Evolutionary conservation across 768 basidiomycete species (phyloP).

Genomic region (Suillus luteus): DNA sequence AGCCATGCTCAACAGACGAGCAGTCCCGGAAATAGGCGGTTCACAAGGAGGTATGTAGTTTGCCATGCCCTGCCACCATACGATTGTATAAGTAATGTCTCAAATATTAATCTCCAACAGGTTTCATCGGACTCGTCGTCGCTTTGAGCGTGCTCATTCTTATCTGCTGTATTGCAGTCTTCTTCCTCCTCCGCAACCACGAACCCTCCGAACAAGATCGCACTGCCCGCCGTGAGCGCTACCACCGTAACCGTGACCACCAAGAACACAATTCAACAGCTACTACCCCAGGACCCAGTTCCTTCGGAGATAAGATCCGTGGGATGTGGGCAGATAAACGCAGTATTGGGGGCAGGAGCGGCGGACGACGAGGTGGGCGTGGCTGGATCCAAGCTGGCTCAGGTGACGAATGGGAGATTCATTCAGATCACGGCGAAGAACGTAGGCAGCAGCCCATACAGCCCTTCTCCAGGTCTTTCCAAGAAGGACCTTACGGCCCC

Average conservation of each 20-base stretch:
- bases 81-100: conserved; percentile 2
- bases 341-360: conserved; percentile 26
- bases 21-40: conserved; percentile 50
- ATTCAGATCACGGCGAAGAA: conserved; percentile 24
- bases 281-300: conserved; percentile 19
- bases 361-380: conserved; percentile 30
- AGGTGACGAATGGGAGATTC: conserved; percentile 49
- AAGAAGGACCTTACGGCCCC: not conserved
- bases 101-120: conserved; percentile 31
- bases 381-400: conserved; percentile 57
- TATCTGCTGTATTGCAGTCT: conserved; percentile 51
- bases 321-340: conserved; percentile 17
- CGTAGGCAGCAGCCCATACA: not conserved
- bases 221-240: conserved; percentile 34
- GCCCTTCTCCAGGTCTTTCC: conserved; percentile 10
- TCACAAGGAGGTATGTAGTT: conserved; percentile 47
- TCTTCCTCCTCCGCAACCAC: conserved; percentile 56
- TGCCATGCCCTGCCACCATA: not conserved
- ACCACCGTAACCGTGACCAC: conserved; percentile 31
- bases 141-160: conserved; percentile 55
- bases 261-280: conserved; percentile 25
- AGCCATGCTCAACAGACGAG: conserved; percentile 27
- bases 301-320: conserved; percentile 31
- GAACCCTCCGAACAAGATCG: conserved; percentile 44
- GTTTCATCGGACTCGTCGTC: conserved; percentile 64